These are phyloP conservation scores for Wallacemonas sp. DNA, from an alignment of 208 protist species.

Conservation along the genomic window DNA sequence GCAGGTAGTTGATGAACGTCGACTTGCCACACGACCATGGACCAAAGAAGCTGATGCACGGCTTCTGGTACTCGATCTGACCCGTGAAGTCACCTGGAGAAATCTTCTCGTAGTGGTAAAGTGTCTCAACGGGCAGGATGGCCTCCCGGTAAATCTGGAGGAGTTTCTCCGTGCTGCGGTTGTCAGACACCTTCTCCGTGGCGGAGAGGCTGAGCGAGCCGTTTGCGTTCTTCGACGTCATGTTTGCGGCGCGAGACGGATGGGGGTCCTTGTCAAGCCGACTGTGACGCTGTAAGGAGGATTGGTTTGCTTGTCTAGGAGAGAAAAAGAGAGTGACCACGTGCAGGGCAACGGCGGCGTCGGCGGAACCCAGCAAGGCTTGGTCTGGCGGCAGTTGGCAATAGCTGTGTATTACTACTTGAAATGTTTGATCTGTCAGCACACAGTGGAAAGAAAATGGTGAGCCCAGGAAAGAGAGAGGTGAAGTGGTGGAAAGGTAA, in stretches of 20 bases:
- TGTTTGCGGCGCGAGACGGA: neutral
- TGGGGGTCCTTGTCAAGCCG: neutral
- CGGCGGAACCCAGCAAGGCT: too few relatives aligned
- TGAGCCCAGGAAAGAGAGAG: too few relatives aligned
- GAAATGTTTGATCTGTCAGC: too few relatives aligned
- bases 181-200: conserved; percentile 22
- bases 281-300: neutral
- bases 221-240: neutral
- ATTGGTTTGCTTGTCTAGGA: too few relatives aligned
- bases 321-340: too few relatives aligned
- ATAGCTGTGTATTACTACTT: too few relatives aligned
- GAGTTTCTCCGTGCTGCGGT: conserved; percentile 37
- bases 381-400: too few relatives aligned
- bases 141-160: conserved; percentile 51
- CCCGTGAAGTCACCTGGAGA: conserved; percentile 63
- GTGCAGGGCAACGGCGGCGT: too few relatives aligned
- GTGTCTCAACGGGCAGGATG: conserved; percentile 66
- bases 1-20: conserved; percentile 81
- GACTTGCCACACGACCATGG: conserved; percentile 81
- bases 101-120: conserved; percentile 68
- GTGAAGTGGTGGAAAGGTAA: too few relatives aligned
- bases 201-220: conserved; percentile 1
- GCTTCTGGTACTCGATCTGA: conserved; percentile 53
- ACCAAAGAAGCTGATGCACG: conserved; percentile 71
- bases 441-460: too few relatives aligned